These are phyloP conservation scores for Tuber brumale DNA, from an alignment of 495 filamentous ascomycete genomes.

Conservation along the genomic window DNA sequence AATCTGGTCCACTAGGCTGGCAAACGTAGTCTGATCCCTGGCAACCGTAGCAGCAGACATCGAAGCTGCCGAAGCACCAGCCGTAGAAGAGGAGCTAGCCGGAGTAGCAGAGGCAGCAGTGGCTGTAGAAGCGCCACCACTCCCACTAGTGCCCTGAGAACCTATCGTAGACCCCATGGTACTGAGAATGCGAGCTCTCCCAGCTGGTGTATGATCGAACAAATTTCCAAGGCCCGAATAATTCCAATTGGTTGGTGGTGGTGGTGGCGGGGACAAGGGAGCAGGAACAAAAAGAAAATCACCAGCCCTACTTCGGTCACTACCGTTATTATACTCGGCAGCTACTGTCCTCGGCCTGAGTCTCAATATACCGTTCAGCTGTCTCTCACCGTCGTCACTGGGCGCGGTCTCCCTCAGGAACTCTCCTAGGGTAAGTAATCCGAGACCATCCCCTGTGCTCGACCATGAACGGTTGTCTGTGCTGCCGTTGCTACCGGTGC, in stretches of 20 bases:
- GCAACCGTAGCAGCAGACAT: constrained; percentile 3
- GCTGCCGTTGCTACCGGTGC: constrained; percentile 25
- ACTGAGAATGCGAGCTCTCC: constrained; percentile 27
- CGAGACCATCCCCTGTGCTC: not conserved
- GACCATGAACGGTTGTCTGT: not conserved
- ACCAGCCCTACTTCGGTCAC: constrained; percentile 1
- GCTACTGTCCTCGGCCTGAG: constrained; percentile 21
- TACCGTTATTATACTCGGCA: constrained; percentile 8
- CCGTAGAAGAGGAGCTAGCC: not conserved
- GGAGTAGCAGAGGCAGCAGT: constrained; percentile 1
- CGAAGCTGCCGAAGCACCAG: not conserved
- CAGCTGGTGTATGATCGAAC: constrained; percentile 33
- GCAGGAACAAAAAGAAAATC: not conserved
- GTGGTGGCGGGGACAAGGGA: not conserved
- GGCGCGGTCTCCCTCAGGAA: constrained; percentile 36
- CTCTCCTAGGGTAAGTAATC: constrained; percentile 35
- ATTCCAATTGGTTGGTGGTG: constrained; percentile 12
- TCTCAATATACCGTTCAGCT: constrained; percentile 26
- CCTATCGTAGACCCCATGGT: not conserved
- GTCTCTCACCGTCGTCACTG: constrained; percentile 25
- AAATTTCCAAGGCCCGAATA: constrained; percentile 12
- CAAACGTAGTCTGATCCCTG: constrained; percentile 30
- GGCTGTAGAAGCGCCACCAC: constrained; percentile 8
- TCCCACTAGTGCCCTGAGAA: not conserved
- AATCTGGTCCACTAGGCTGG: constrained; percentile 39